These are phyloP conservation scores for Aspergillus eucalypticola DNA, from an alignment of 2,329 filamentous ascomycete species.

Conservation along the genomic window DNA sequence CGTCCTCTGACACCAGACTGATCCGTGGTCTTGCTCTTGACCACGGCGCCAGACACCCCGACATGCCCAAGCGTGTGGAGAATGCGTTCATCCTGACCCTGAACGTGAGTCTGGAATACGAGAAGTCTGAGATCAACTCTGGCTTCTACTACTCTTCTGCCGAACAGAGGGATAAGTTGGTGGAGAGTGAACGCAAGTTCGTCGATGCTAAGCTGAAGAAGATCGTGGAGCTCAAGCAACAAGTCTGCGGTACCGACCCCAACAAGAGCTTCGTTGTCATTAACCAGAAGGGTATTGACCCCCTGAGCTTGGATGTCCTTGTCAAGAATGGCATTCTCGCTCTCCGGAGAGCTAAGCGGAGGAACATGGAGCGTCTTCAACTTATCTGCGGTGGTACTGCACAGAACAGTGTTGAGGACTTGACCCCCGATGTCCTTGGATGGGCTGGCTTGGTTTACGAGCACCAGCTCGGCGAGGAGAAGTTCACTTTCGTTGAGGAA, in stretches of 20 bases:
- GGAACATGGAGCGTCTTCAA: slow-evolving; percentile 98
- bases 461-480: slow-evolving; percentile 96
- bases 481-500: slow-evolving; percentile 98
- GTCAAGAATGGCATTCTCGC: slow-evolving; percentile 98
- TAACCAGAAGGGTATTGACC: slow-evolving; percentile 99
- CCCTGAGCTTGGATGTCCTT: slow-evolving; percentile 88
- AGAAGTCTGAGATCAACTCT: slow-evolving; percentile 99
- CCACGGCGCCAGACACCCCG: slow-evolving; percentile 92
- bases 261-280: slow-evolving; percentile 97
- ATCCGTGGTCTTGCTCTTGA: slow-evolving; percentile 91
- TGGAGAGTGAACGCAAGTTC: slow-evolving; percentile 93
- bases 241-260: slow-evolving; percentile 88
- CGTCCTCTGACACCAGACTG: slow-evolving; percentile 91
- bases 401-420: slow-evolving; percentile 95
- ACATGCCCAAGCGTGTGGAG: slow-evolving; percentile 96
- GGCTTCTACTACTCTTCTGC: slow-evolving; percentile 98
- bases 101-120: slow-evolving; percentile 96
- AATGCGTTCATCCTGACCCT: slow-evolving; percentile 94
- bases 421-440: slow-evolving; percentile 82
- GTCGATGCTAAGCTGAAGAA: slow-evolving; percentile 96
- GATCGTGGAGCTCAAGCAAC: slow-evolving; percentile 97
- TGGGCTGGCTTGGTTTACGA: slow-evolving; percentile 98
- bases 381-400: slow-evolving; percentile 87
- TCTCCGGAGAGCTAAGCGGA: slow-evolving; percentile 88
- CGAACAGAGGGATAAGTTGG: slow-evolving; percentile 94